A percentile compares a stretch with the other conserved stretches of the same genome.
Evolutionary conservation across 768 basidiomycete genomes (phyloP).

Genomic region (Hypholoma fasciculare): DNA sequence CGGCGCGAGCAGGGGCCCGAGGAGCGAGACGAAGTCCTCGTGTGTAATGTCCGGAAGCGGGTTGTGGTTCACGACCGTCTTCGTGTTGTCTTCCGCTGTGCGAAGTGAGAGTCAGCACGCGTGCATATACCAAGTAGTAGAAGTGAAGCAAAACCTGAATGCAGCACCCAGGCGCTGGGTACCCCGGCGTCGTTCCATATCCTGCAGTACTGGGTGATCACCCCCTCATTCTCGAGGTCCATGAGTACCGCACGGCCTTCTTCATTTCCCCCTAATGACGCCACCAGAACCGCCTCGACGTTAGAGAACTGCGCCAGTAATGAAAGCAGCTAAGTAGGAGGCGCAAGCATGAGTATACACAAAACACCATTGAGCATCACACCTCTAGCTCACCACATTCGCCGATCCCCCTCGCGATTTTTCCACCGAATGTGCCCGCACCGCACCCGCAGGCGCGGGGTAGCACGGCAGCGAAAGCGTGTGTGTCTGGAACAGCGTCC

Average conservation of each 20-base stretch:
- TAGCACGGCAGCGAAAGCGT: constrained; percentile 62
- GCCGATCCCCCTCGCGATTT: constrained; percentile 74
- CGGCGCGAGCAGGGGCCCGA: constrained; percentile 80
- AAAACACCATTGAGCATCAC: not conserved
- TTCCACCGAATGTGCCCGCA: constrained; percentile 72
- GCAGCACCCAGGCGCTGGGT: constrained; percentile 80
- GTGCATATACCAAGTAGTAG: not conserved
- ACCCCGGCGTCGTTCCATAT: constrained; percentile 71
- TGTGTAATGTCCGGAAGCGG: constrained; percentile 85
- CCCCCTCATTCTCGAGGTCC: constrained; percentile 66
- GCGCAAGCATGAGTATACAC: not conserved
- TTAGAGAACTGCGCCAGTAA: constrained; percentile 69
- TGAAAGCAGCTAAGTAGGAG: constrained; percentile 51
- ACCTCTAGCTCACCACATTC: constrained; percentile 40
- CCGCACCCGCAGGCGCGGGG: constrained; percentile 54
- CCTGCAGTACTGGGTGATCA: constrained; percentile 74
- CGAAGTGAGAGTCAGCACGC: not conserved
- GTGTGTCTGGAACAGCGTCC: constrained; percentile 80
- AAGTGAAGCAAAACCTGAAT: constrained; percentile 50
- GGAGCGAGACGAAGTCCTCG: constrained; percentile 78
- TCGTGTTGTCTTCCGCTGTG: constrained; percentile 55
- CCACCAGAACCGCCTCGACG: constrained; percentile 70
- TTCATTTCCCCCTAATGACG: constrained; percentile 70
- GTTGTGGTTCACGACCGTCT: constrained; percentile 84
- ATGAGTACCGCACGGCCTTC: constrained; percentile 64